These are phyloP conservation scores for Sarocladium kiliense DNA, from an alignment of 2,329 filamentous ascomycete species.

Conservation along the genomic window DNA sequence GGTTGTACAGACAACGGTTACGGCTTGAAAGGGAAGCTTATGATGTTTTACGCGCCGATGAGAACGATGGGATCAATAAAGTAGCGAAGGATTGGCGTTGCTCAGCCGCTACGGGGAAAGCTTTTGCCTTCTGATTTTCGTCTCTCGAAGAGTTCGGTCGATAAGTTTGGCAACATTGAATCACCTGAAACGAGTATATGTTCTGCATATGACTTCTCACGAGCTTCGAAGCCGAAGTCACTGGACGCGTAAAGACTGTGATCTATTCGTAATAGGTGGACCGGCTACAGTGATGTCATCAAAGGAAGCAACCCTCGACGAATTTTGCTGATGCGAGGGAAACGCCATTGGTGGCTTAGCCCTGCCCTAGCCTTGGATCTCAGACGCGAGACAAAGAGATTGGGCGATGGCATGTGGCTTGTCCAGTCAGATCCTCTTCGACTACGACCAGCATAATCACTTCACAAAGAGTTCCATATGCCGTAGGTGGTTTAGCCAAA, in stretches of 20 bases:
- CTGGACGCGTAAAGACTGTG: too few relatives aligned
- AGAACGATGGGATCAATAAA: background rate
- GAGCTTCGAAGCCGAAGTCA: too few relatives aligned
- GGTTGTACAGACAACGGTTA: constrained; percentile 53
- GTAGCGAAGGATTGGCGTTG: background rate
- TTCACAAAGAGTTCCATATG: too few relatives aligned
- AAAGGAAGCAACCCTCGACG: too few relatives aligned
- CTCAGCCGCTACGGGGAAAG: background rate
- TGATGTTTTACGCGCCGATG: background rate
- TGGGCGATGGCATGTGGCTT: background rate
- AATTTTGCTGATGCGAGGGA: background rate
- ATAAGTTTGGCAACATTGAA: too few relatives aligned
- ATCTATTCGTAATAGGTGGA: too few relatives aligned
- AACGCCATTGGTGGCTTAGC: background rate
- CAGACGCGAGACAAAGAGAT: background rate
- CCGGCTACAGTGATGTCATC: too few relatives aligned
- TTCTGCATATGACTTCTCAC: too few relatives aligned
- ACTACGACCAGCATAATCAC: too few relatives aligned
- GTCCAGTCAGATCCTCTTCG: too few relatives aligned
- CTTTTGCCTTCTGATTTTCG: background rate
- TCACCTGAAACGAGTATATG: too few relatives aligned
- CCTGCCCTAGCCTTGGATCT: background rate
- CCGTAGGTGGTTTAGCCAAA: too few relatives aligned
- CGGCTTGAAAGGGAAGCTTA: constrained; percentile 37
- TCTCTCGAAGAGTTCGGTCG: background rate